Evolutionary conservation across 1,284 basidiomycete genomes (phyloP), one percentile per base, ranked within the genome.

Genomic region (Lentinula novae-zelandiae): DNA sequence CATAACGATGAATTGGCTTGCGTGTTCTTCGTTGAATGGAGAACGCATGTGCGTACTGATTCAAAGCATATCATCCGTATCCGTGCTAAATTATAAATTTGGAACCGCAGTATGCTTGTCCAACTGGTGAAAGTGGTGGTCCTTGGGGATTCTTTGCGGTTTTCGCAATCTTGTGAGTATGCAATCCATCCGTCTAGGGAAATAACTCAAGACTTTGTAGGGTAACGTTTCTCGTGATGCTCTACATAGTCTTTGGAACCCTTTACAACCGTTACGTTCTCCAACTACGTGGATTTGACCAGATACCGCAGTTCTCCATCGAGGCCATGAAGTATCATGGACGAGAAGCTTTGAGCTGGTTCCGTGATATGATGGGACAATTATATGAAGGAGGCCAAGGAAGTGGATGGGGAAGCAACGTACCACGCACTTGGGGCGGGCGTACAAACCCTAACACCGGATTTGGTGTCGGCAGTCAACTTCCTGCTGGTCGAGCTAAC

Each of bases 11-110:
- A 85, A 5, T 71, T 70, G 10, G 84, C 82, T 15, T 92, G 88
- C 70, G 81, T 82, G 20, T 92, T 84, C 70, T 81, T 86, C 60
- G 72, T 90, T 52, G 89, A 92, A 74, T 92, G 87, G 89, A 78
- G 80, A 61, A 90, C 86, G 20, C 82, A 82, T 66, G 90, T 89
- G 64, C 69, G 81, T 71, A 58, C 44, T 53, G 33, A 27, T 4
- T 13, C 20, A 31, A n/a, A 31, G 27, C 33, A 50, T 34, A 31
- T 50, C 31, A 34, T 50, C 31, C 17, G 44, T 9, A 9, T 46
- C 17, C 17, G 44, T 22, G 44, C 20, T 50, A 34, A 50, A 7
- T n/a, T 8, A 34, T 33, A 0, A 20, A 20, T 22, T 46, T 46
- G n/a, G 9, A 20, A 15, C 49, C 31, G 2, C 61, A 89, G 87